A percentile compares a stretch with the other conserved stretches of the same genome.
Conservation (phyloP, 164 flowering plant genomes). For the Sedum album region DNA sequence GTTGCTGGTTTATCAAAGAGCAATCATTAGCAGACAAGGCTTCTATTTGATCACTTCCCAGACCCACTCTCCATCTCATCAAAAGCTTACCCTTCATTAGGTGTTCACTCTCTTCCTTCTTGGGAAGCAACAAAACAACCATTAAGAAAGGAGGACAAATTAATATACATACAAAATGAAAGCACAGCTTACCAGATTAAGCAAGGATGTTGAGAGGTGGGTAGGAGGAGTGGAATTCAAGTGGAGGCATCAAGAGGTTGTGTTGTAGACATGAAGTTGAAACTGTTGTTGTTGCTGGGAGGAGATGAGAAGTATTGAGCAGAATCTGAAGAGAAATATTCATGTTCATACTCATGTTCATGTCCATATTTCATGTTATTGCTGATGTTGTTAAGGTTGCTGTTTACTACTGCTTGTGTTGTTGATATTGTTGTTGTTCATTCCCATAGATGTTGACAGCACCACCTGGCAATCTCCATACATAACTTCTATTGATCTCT, state of each 20-base stretch:
- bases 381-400: background rate
- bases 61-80: conserved; percentile 36
- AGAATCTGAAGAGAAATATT: conserved; percentile 4
- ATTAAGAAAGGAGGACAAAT: background rate
- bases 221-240: too few relatives aligned
- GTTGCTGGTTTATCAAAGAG: conserved; percentile 26
- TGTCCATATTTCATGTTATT: background rate
- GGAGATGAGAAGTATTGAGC: conserved; percentile 4
- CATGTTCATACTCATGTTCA: background rate
- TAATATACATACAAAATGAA: background rate
- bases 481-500: background rate
- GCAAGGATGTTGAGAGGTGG: too few relatives aligned
- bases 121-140: background rate
- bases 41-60: conserved; percentile 67
- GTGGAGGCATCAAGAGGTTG: conserved; percentile 2
- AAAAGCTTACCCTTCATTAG: background rate
- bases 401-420: background rate
- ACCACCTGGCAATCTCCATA: conserved; percentile 3
- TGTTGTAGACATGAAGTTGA: conserved; percentile 2
- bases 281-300: too few relatives aligned
- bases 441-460: background rate
- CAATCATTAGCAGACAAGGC: conserved; percentile 55
- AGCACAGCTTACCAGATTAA: background rate
- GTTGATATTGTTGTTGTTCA: background rate
- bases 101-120: conserved; percentile 8